Percentiles rank a stretch among this genome's conserved stretches.
Conservation (phyloP, 2,329 filamentous ascomycete species). For the Exserohilum rostratum region DNA sequence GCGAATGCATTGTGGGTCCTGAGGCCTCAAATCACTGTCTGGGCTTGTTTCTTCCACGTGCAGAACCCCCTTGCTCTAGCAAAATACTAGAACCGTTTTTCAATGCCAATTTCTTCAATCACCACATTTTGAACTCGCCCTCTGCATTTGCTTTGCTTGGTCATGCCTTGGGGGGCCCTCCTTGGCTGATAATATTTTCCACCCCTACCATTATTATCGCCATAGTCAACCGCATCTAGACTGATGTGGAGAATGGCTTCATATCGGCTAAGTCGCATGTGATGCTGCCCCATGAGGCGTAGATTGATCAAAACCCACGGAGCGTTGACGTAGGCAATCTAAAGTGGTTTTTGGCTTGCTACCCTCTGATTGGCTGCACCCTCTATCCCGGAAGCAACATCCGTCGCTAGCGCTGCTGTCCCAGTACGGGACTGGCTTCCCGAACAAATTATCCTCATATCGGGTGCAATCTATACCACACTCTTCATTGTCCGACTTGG, state of each 20-base stretch:
- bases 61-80: no score
- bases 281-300: background rate
- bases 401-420: conserved; percentile 5
- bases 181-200: background rate
- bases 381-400: conserved; percentile 4
- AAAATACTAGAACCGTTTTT: no score
- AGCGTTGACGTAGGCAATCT: conserved; percentile 13
- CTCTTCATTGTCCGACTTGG: background rate
- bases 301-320: conserved; percentile 1
- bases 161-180: no score
- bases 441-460: conserved; percentile 11
- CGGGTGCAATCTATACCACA: conserved; percentile 7
- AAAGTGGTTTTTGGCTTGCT: background rate
- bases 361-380: background rate
- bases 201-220: background rate
- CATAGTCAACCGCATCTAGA: background rate
- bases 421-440: background rate
- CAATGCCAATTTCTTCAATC: no score
- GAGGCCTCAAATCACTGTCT: no score
- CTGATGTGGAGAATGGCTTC: background rate
- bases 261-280: background rate
- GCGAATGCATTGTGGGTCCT: background rate
- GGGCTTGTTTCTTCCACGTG: no score
- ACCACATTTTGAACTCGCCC: no score
- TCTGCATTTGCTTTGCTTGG: no score